Base-by-base conservation (phyloP, 2,329 filamentous ascomycete genomes). In the Fusarium piperis region DNA sequence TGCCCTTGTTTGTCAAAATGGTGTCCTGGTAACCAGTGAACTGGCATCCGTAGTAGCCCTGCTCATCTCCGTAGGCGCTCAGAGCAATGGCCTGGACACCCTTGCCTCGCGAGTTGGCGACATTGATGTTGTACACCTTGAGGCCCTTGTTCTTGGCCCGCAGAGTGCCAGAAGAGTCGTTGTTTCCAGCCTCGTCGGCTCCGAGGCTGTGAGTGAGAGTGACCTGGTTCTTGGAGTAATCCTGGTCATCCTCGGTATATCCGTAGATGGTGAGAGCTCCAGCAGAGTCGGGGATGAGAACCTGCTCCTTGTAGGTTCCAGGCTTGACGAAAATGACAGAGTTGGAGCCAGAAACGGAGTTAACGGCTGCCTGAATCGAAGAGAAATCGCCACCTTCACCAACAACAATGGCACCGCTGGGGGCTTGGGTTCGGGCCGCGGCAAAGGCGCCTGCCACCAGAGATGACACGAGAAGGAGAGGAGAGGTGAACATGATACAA, bases 41-140 rank as follows among this genome's bases (percentile, higher is more conserved):
- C 15, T 79, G 75, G 68, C 83, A 82, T 16, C 81, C 85, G 67
- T 87, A 87, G 77, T 88, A 90, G 23, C 70, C 74, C 39, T 76
- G 72, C 59, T 76, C 64, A 15, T 57, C 58, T 2, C 82, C 83
- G 23, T 81, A 82, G 7, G 86, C 76, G 9, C 72, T 72, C 30
- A 75, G 33, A 3, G 85, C 85, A 28, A 86, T 79, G 12, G 84
- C 84, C 73, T 86, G 84, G 10, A 78, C 79, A 2, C 84, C 84
- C 62, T 81, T 69, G n/a, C 85, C 85, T 62, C 82, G 83, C 0
- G 78, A 79, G 73, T 87, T 87, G 28, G 79, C 77, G 6, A 86
- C 78, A 61, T 86, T 89, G 77, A 92, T 80, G 73, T 91, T 92
- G 82, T 91, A 91, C 16, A 91, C 79, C 70, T 86, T 87, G 67